Base-by-base conservation (phyloP, 2,329 filamentous ascomycete species). In the Cladorrhinum sp. region DNA sequence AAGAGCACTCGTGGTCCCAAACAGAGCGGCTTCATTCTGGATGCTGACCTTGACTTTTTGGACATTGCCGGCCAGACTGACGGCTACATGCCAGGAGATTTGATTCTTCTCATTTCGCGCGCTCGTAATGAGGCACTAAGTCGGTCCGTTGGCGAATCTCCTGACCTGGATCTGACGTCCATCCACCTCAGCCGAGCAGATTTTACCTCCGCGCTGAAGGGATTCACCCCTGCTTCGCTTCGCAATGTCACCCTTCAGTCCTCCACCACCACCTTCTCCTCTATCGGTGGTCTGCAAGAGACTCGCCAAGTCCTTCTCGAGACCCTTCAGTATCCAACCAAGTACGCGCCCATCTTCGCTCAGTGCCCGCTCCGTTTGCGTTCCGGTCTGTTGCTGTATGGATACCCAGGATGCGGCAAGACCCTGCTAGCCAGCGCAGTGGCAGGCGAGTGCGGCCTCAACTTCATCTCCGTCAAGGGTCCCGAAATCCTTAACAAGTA, bases 401-500 rank as follows among this genome's bases (percentile, higher is more conserved):
- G 95, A 26, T 98, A 90, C 70, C 95, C 95, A 0, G 95, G 95
- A 2, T 98, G 95, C 71, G 96, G 96, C 64, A 99, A 99, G 77
- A 99, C 95, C 0, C 82, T 99, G 8, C 85, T 99, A 9, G 95
- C 96, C 20, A 96, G 91, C 61, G 95, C 95, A 0, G 94, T 99
- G n/a, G 95, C 96, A 12, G 94, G 94, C 59, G 95, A 99, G 77
- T 98, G 94, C 71, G 94, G 94, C 0, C 86, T 99, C 63, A 99
- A 99, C 75, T 99, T 99, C 76, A 99, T 99, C 75, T 93, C 89
- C 46, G 95, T 99, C 71, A 99, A 99, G 77, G 95, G 95, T 0
- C 95, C 95, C 0, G 96, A 99, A 74, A 98, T 99, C 62, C 78
- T 99, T 58, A 99, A 99, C 81, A 99, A 99, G 77, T 99, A 99